Base-by-base conservation (phyloP, 768 basidiomycete genomes). In the Lactarius trivialis region DNA sequence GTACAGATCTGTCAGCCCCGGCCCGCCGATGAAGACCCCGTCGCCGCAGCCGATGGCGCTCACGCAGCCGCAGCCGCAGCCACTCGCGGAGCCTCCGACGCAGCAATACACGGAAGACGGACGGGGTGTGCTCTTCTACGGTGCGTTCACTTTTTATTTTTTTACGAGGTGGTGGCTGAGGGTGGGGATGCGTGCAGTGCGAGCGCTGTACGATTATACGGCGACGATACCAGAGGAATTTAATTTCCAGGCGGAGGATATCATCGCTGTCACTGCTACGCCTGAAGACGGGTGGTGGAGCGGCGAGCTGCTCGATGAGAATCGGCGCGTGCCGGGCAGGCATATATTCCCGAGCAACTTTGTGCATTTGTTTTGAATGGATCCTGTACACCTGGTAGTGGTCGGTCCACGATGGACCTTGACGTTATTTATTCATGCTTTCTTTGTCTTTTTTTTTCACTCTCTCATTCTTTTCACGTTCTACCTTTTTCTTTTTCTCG, bases 271-370 rank as follows among this genome's bases (percentile, higher is more conserved):
- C 11, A 95, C 91, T 0, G 81, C 85, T 24, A 96, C 93, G 7
- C 93, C 93, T 5, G 93, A 94, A 68, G 95, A 97, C 69, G 96
- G 96, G 1, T 98, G 96, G 96, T 98, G 95, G 96, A 89, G 85
- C 60, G 96, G 96, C 26, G 87, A 89, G 68, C 73, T 93, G 61
- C 75, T 92, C n/a, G 88, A 91, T 64, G 89, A 91, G 67, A 77
- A 79, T 33, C 75, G 91, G 67, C 78, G 90, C 65, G 81, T 86
- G 65, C 77, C 79, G 17, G 90, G 90, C 34, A 78, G 85, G 60
- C 83, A 89, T 70, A 83, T 91, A 56, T 93, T 93, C 81, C 91
- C 90, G 58, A 92, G 90, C 74, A 93, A 93, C 71, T 93, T 91
- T 74, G 90, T 92, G 49, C 85, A 84, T 70, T 71, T 92, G 71